A percentile compares a stretch with the other conserved stretches of the same genome.
Evolutionary conservation across 192 early-diverging fungal species (phyloP).

Genomic region (Podila verticillata): DNA sequence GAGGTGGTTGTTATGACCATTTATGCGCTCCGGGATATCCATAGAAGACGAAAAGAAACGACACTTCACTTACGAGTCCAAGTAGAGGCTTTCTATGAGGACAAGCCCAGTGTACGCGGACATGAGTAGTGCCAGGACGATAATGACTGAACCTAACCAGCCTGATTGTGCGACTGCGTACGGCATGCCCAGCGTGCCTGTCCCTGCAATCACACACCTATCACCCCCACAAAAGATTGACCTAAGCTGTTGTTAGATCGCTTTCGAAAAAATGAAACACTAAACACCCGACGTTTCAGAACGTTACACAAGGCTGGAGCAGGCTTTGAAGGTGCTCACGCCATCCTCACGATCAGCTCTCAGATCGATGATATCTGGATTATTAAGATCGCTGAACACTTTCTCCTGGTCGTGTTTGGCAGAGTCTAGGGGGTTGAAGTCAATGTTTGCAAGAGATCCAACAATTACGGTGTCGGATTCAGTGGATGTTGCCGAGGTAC

Average conservation of each 20-base stretch:
- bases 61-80: conserved; percentile 34
- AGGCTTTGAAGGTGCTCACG: conserved; percentile 13
- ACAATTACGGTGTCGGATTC: too few species aligned
- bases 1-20: neutral
- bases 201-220: conserved; percentile 67
- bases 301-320: conserved; percentile 23
- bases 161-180: conserved; percentile 62
- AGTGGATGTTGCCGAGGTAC: too few species aligned
- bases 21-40: neutral
- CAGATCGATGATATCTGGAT: neutral
- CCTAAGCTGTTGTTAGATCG: neutral
- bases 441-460: too few species aligned
- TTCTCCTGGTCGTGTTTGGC: too few species aligned
- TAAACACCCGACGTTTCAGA: too few species aligned
- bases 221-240: too few species aligned
- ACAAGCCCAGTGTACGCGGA: conserved; percentile 63
- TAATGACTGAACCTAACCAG: conserved; percentile 60
- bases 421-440: too few species aligned
- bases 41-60: conserved; percentile 1
- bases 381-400: too few species aligned
- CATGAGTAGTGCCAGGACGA: conserved; percentile 58
- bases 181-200: conserved; percentile 65
- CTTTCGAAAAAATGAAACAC: neutral
- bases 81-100: conserved; percentile 64
- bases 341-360: neutral